These are phyloP conservation scores for Wickerhamiella shivajii DNA, from an alignment of 805 yeast species.

Conservation along the genomic window DNA sequence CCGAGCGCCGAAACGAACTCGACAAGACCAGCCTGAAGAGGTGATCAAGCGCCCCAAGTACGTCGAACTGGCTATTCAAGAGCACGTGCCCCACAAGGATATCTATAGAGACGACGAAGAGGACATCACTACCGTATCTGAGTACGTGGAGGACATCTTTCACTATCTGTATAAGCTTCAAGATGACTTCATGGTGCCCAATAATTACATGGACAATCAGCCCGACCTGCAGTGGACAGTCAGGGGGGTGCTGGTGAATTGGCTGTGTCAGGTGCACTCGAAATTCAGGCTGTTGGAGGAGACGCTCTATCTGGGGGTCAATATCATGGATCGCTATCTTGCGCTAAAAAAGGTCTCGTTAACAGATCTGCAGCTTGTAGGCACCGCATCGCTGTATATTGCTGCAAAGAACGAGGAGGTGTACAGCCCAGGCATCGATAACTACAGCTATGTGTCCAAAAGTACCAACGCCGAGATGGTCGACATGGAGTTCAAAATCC, in stretches of 20 bases:
- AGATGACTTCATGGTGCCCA: constrained; percentile 48
- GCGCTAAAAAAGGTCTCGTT: constrained; percentile 58
- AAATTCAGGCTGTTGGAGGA: constrained; percentile 75
- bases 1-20: too few species aligned
- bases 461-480: constrained; percentile 72
- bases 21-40: background rate
- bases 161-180: constrained; percentile 63
- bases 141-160: constrained; percentile 79
- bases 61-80: constrained; percentile 1
- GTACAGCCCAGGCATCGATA: constrained; percentile 67
- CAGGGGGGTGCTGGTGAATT: constrained; percentile 81
- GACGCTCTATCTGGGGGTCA: constrained; percentile 68
- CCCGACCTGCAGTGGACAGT: constrained; percentile 60
- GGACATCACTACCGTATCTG: constrained; percentile 69
- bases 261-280: constrained; percentile 83
- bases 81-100: constrained; percentile 16
- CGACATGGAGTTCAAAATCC: constrained; percentile 66
- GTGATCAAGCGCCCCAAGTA: background rate
- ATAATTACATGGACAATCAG: constrained; percentile 44
- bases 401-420: constrained; percentile 94
- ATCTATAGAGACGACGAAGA: constrained; percentile 26
- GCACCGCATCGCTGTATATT: constrained; percentile 71
- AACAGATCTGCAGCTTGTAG: constrained; percentile 68
- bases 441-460: constrained; percentile 78
- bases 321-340: constrained; percentile 78